Percentiles rank a stretch among this genome's conserved stretches.
phyloP scores from a whole-genome alignment of 192 early-diverging fungal genomes.

The Coemansia sp. region DNA sequence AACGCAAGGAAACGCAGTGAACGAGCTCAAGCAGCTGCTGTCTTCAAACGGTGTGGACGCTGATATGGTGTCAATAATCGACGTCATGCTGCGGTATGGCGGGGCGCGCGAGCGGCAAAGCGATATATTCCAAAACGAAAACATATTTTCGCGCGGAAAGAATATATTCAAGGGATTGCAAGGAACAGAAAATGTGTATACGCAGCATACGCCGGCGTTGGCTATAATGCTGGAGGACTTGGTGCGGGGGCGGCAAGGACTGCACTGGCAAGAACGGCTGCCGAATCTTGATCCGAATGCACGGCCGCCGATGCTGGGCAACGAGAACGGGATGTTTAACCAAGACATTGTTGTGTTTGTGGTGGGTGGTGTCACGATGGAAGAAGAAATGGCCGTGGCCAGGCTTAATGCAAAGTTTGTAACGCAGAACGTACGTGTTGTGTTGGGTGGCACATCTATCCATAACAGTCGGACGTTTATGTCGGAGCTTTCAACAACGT shows the following conservation, averaged over 20 bases:
- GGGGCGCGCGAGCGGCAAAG: constrained; percentile 79
- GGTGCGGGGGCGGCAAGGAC: constrained; percentile 64
- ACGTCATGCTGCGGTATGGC: constrained; percentile 73
- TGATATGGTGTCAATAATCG: constrained; percentile 68
- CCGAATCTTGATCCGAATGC: constrained; percentile 45
- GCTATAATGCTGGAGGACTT: constrained; percentile 74
- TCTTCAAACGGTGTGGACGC: constrained; percentile 71
- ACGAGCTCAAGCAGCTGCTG: constrained; percentile 73
- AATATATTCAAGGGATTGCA: constrained; percentile 93
- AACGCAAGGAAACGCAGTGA: constrained; percentile 67
- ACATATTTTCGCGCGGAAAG: constrained; percentile 79
- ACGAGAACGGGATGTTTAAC: constrained; percentile 60
- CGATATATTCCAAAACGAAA: constrained; percentile 86
- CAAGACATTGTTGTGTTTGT: constrained; percentile 97
- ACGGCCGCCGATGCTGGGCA: constrained; percentile 27
- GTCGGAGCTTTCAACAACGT: constrained; percentile 48
- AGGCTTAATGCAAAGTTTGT: constrained; percentile 71
- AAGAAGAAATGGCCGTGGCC: constrained; percentile 84
- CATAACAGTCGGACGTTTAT: constrained; percentile 69
- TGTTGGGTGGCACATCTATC: constrained; percentile 91
- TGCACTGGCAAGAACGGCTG: constrained; percentile 57
- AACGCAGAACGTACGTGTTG: constrained; percentile 73
- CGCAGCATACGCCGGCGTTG: constrained; percentile 89
- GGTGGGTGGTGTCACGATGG: constrained; percentile 92
- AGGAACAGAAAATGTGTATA: constrained; percentile 98